Evolutionary conservation across 495 filamentous ascomycete species (phyloP).

Genomic region (Aspergillus bridgeri): DNA sequence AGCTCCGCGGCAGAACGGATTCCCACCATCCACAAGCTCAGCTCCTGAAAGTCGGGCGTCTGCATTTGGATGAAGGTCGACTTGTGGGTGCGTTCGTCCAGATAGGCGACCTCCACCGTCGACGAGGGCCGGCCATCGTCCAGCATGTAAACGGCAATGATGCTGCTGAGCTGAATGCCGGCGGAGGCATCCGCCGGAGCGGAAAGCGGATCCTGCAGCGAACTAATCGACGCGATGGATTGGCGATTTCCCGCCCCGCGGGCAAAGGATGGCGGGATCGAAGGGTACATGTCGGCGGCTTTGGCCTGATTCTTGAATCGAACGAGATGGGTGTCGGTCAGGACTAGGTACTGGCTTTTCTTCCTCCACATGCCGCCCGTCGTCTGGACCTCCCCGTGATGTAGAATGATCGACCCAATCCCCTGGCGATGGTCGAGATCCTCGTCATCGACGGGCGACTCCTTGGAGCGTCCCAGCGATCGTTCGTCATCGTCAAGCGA

Average conservation of each 20-base stretch:
- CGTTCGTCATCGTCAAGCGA: constrained; percentile 49
- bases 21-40: constrained; percentile 69
- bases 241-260: constrained; percentile 45
- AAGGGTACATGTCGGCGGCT: constrained; percentile 63
- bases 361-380: constrained; percentile 77
- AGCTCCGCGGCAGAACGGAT: constrained; percentile 61
- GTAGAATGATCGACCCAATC: constrained; percentile 50
- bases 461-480: constrained; percentile 32
- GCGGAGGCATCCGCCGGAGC: constrained; percentile 44
- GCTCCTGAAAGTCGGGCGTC: constrained; percentile 67
- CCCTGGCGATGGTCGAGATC: constrained; percentile 28
- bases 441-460: constrained; percentile 33
- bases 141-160: constrained; percentile 75
- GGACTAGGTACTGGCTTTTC: constrained; percentile 86
- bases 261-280: constrained; percentile 43
- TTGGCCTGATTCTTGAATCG: constrained; percentile 74
- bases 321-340: constrained; percentile 79
- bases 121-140: constrained; percentile 77
- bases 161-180: constrained; percentile 64
- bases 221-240: constrained; percentile 57
- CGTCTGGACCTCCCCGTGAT: constrained; percentile 76
- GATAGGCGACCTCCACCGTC: constrained; percentile 69
- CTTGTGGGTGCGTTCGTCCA: constrained; percentile 69
- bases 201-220: constrained; percentile 56
- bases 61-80: constrained; percentile 63